Conservation (phyloP, 768 basidiomycete genomes). For the Kwoniella sp. region DNA sequence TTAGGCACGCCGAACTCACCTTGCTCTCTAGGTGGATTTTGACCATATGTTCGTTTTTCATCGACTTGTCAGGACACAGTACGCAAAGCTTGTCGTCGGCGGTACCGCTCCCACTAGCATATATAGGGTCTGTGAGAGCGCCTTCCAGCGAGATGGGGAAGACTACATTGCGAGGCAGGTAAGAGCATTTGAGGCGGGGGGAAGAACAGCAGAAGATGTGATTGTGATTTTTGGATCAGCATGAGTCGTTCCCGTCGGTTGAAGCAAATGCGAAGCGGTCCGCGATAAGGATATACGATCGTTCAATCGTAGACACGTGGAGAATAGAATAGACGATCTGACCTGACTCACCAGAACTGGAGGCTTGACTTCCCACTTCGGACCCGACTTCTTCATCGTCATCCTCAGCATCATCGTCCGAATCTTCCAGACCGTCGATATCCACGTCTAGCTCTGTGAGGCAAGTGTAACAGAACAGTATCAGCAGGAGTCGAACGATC, state of each 20-base stretch:
- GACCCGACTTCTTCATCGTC: constrained; percentile 7
- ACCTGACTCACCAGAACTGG: constrained; percentile 8
- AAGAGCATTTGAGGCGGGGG: too few species aligned
- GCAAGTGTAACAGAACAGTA: neutral
- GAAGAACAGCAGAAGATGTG: too few species aligned
- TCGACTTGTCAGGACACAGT: constrained; percentile 38
- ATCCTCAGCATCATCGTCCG: constrained; percentile 18
- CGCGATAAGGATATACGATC: too few species aligned
- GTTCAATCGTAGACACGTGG: too few species aligned
- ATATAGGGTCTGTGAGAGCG: constrained; percentile 36
- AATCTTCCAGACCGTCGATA: constrained; percentile 14
- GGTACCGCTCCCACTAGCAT: constrained; percentile 5
- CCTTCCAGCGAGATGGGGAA: constrained; percentile 35
- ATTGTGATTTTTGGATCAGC: neutral
- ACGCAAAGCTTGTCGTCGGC: constrained; percentile 31
- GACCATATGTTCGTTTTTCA: constrained; percentile 39
- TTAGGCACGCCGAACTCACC: too few species aligned
- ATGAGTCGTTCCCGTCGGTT: too few species aligned
- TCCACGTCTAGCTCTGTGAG: constrained; percentile 14
- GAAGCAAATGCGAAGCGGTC: too few species aligned
- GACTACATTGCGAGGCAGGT: constrained; percentile 12
- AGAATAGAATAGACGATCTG: neutral
- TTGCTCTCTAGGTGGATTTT: constrained; percentile 33
- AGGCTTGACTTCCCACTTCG: constrained; percentile 2
- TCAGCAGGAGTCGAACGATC: too few species aligned